Evolutionary conservation across 768 basidiomycete species (phyloP).

Genomic region (Mycena crocata): DNA sequence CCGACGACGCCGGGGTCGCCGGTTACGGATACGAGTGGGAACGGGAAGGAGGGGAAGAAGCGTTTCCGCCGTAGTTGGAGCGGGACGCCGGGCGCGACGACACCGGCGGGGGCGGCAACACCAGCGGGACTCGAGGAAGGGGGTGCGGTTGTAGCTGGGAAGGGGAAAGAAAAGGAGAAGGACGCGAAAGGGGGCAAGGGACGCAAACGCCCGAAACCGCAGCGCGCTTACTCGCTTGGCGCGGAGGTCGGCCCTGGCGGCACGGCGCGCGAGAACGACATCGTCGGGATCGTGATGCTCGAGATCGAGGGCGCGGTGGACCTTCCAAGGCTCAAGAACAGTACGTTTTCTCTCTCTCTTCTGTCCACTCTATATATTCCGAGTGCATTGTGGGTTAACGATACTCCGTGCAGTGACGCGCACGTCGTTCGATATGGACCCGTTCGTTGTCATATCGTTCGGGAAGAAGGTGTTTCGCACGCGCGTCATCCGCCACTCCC

Average conservation of each 20-base stretch:
- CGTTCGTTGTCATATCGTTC: slow-evolving; percentile 95
- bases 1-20: slow-evolving; percentile 32
- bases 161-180: slow-evolving; percentile 38
- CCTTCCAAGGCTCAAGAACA: slow-evolving; percentile 87
- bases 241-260: slow-evolving; percentile 63
- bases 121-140: not conserved
- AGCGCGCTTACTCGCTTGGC: slow-evolving; percentile 37
- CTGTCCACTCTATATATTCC: not conserved
- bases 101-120: not conserved
- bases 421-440: slow-evolving; percentile 96
- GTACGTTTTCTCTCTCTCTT: slow-evolving; percentile 58
- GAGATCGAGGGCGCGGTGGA: slow-evolving; percentile 89
- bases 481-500: slow-evolving; percentile 84
- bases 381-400: slow-evolving; percentile 13
- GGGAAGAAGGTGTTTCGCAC: slow-evolving; percentile 98
- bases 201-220: slow-evolving; percentile 51
- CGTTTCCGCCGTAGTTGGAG: slow-evolving; percentile 45
- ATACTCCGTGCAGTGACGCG: slow-evolving; percentile 70
- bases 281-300: slow-evolving; percentile 94
- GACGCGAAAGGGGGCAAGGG: slow-evolving; percentile 32
- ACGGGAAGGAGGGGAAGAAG: slow-evolving; percentile 39
- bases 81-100: slow-evolving; percentile 11
- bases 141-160: not conserved
- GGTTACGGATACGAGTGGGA: not conserved
- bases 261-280: slow-evolving; percentile 70